Conservation (phyloP, 2,329 filamentous ascomycete genomes). For the Aspergillus felis region DNA sequence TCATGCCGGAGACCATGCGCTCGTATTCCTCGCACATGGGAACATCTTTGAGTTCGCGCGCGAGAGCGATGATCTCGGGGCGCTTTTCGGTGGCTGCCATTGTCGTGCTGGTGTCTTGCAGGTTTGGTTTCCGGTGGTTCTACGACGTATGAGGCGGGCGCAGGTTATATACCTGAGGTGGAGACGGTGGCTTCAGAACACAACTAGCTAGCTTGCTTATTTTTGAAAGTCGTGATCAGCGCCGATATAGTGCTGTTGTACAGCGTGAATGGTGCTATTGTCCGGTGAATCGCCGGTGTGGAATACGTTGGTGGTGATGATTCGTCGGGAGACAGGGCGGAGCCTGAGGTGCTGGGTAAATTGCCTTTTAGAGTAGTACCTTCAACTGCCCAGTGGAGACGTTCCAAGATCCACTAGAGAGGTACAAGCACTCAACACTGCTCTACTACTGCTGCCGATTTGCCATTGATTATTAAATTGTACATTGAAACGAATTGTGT, state of each 20-base stretch:
- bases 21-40: conserved; percentile 35
- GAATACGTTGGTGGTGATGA: neutral
- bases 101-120: neutral
- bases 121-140: neutral
- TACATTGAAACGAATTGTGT: too few species aligned
- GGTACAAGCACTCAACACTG: too few species aligned
- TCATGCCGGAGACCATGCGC: conserved; percentile 34
- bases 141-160: neutral
- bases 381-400: neutral
- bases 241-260: neutral
- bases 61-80: conserved; percentile 28
- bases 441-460: too few species aligned
- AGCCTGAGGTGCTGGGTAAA: neutral
- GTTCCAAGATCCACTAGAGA: neutral
- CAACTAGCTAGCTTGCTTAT: neutral
- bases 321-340: neutral
- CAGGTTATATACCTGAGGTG: neutral
- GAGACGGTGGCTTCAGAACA: neutral
- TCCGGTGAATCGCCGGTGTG: neutral
- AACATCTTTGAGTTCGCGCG: conserved; percentile 20
- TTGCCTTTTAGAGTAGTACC: neutral
- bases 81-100: conserved; percentile 25
- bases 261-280: neutral
- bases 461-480: too few species aligned
- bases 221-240: neutral